phyloP scores from a whole-genome alignment of 257 asterid species.

The Solanum gandarillasii region DNA sequence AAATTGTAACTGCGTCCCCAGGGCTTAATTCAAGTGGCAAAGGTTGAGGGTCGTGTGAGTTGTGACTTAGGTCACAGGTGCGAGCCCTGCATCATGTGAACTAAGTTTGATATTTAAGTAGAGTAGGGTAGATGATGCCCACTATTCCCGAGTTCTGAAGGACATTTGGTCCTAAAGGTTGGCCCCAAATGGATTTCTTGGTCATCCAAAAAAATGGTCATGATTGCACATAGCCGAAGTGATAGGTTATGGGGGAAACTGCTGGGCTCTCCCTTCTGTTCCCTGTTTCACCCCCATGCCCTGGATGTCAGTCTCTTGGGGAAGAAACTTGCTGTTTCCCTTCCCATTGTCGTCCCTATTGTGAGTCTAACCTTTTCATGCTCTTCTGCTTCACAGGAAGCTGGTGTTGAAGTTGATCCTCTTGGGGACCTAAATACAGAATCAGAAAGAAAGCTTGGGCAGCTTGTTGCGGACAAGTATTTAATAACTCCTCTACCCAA shows the following conservation, averaged over 20 bases:
- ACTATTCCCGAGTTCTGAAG: not conserved
- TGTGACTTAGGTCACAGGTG: not conserved
- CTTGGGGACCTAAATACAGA: conserved; percentile 89
- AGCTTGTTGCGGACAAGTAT: conserved; percentile 76
- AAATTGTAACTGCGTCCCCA: not conserved
- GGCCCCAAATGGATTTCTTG: not conserved
- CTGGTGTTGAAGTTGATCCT: conserved; percentile 83
- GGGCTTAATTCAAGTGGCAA: not conserved
- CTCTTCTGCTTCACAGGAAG: conserved; percentile 39
- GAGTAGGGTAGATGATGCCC: not conserved
- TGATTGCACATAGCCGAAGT: not conserved
- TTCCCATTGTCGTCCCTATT: not conserved
- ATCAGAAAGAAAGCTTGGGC: conserved; percentile 77
- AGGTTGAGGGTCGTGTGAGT: not conserved
- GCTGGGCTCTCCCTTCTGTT: not conserved
- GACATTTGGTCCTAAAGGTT: not conserved
- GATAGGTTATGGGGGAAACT: not conserved
- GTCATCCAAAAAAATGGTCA: not conserved
- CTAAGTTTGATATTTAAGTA: not conserved
- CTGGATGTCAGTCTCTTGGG: not conserved
- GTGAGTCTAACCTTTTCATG: not conserved
- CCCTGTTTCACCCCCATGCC: not conserved
- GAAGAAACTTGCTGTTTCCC: not conserved
- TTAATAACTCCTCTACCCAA: not conserved
- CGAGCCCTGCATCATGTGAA: not conserved